Conservation (phyloP, 2,329 filamentous ascomycete species). For the Aspergillus sp. region DNA sequence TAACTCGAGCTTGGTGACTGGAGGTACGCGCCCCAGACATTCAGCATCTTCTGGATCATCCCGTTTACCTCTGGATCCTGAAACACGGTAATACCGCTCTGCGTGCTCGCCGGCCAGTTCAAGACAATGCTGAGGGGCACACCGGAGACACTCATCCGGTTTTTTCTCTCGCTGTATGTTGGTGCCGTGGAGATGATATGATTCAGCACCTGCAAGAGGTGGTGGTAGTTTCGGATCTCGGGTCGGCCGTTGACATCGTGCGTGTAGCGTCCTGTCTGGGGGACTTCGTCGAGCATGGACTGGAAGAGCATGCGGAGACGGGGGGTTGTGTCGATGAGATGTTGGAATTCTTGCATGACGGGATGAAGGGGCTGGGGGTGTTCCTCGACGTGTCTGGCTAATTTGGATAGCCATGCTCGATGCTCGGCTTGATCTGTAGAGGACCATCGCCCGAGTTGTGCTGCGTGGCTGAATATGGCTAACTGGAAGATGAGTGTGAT, state of each 20-base stretch:
- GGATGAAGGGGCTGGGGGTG: slow-evolving; percentile 48
- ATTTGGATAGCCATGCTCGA: slow-evolving; percentile 53
- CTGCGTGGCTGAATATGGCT: no score
- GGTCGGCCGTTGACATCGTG: slow-evolving; percentile 55
- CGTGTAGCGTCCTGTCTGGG: slow-evolving; percentile 53
- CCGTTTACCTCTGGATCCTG: slow-evolving; percentile 44
- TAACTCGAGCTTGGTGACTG: slow-evolving; percentile 51
- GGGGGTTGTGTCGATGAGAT: slow-evolving; percentile 57
- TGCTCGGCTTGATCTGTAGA: no score
- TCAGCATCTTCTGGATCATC: slow-evolving; percentile 46
- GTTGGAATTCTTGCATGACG: slow-evolving; percentile 57
- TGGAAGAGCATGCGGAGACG: slow-evolving; percentile 61
- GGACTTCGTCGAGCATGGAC: slow-evolving; percentile 63
- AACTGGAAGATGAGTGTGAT: no score
- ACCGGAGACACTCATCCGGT: slow-evolving; percentile 39
- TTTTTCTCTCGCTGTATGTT: slow-evolving; percentile 3
- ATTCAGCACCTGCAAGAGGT: slow-evolving; percentile 63
- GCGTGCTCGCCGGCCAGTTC: slow-evolving; percentile 53
- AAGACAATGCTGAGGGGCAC: slow-evolving; percentile 51
- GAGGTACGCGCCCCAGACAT: slow-evolving; percentile 51
- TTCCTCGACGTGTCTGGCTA: slow-evolving; percentile 50
- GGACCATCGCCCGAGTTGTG: no score
- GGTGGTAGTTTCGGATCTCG: slow-evolving; percentile 58
- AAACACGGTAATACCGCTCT: slow-evolving; percentile 47
- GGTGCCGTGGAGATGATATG: slow-evolving; percentile 27